Evolutionary conservation across 148 eudicot species (phyloP).

Genomic region (Amaranthus palmeri): DNA sequence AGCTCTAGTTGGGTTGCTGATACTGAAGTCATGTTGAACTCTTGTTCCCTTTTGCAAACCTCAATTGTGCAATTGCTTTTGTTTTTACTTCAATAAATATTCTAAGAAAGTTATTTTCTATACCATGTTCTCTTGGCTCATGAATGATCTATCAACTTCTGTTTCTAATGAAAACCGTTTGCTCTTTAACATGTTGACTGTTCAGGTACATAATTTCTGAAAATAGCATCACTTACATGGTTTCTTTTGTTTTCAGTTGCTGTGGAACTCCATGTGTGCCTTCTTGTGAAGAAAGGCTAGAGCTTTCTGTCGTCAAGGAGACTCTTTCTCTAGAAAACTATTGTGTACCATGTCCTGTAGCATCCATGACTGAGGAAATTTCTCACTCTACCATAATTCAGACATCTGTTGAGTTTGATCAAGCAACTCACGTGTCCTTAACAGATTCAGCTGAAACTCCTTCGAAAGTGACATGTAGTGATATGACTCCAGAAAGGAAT

Average conservation of each 20-base stretch:
- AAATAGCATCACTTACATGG: neutral
- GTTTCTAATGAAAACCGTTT: no score
- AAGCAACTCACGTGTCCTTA: slow-evolving; percentile 25
- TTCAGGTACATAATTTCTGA: neutral
- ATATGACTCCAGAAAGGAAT: slow-evolving; percentile 53
- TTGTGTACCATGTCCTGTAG: slow-evolving; percentile 32
- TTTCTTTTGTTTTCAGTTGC: slow-evolving; percentile 43
- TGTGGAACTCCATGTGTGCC: slow-evolving; percentile 16
- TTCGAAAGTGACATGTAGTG: slow-evolving; percentile 28
- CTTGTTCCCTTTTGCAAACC: neutral
- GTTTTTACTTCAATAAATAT: neutral
- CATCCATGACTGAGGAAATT: slow-evolving; percentile 37
- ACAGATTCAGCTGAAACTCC: slow-evolving; percentile 26
- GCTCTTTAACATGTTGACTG: neutral
- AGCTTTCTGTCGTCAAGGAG: slow-evolving; percentile 43
- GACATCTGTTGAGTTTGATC: slow-evolving; percentile 29
- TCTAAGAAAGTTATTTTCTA: neutral
- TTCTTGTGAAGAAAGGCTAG: slow-evolving; percentile 32
- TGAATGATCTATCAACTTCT: no score
- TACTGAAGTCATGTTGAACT: neutral
- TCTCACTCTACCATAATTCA: slow-evolving; percentile 45
- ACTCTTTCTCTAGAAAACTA: slow-evolving; percentile 32
- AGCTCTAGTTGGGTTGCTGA: neutral
- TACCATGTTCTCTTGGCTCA: neutral
- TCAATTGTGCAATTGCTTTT: neutral